Conservation (phyloP, 2,329 filamentous ascomycete species). For the Cladophialophora bantiana region DNA sequence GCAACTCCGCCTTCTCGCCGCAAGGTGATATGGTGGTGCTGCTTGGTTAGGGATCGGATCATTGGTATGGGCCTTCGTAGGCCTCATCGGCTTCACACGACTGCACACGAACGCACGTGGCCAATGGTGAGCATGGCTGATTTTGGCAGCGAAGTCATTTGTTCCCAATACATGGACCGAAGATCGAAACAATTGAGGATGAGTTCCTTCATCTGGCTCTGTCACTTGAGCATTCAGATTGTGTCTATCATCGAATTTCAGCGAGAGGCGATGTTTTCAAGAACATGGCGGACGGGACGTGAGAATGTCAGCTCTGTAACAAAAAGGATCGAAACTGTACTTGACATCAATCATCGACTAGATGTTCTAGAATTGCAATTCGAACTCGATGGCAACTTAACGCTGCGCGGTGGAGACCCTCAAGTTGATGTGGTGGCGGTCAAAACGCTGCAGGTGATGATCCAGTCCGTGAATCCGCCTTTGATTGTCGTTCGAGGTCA, state of each 20-base stretch:
- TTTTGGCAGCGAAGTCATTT: slow-evolving; percentile 7
- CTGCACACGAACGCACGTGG: background rate
- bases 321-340: too few species aligned
- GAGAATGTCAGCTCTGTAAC: too few species aligned
- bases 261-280: background rate
- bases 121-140: background rate
- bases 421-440: too few species aligned
- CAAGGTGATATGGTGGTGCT: slow-evolving; percentile 1
- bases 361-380: too few species aligned
- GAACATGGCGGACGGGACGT: background rate
- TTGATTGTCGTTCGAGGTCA: too few species aligned
- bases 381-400: too few species aligned
- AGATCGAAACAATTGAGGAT: slow-evolving; percentile 6
- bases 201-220: slow-evolving; percentile 3
- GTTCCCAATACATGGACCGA: background rate
- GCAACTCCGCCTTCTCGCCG: background rate
- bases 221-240: background rate
- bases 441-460: too few species aligned
- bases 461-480: too few species aligned
- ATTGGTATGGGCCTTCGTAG: background rate
- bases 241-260: background rate
- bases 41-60: background rate
- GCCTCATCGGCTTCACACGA: background rate
- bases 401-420: too few species aligned
- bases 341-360: too few species aligned